Evolutionary conservation across 1,139 yeast species (phyloP).

Genomic region (Candida anutae): DNA sequence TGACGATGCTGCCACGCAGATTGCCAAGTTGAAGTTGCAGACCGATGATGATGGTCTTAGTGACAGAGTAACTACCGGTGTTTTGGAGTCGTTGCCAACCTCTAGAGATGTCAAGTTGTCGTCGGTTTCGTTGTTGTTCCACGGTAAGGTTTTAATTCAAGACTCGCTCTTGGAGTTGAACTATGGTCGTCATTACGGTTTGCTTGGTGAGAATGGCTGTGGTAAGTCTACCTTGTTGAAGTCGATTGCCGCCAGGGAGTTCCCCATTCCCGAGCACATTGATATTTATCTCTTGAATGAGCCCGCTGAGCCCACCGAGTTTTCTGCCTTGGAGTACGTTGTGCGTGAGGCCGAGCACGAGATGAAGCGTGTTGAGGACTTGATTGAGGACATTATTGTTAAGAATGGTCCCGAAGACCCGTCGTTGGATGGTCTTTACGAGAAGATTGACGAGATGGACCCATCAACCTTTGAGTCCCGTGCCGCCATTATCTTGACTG

Average conservation of each 20-base stretch:
- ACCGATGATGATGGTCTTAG: slow-evolving; percentile 89
- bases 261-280: slow-evolving; percentile 85
- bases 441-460: slow-evolving; percentile 93
- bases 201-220: slow-evolving; percentile 97
- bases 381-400: slow-evolving; percentile 83
- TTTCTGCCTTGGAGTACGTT: slow-evolving; percentile 90
- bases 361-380: slow-evolving; percentile 83
- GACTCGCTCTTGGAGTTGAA: slow-evolving; percentile 89
- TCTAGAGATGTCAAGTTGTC: slow-evolving; percentile 92
- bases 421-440: slow-evolving; percentile 79
- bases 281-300: slow-evolving; percentile 91
- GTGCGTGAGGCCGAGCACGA: slow-evolving; percentile 94
- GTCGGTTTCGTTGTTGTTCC: slow-evolving; percentile 87
- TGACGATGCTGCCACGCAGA: slow-evolving; percentile 64
- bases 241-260: slow-evolving; percentile 93
- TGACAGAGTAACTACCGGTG: slow-evolving; percentile 98
- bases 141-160: slow-evolving; percentile 93
- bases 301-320: slow-evolving; percentile 94
- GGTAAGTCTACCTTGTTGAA: slow-evolving; percentile 95
- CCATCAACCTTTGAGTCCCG: slow-evolving; percentile 93
- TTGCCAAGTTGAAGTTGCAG: slow-evolving; percentile 84
- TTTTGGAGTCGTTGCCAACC: slow-evolving; percentile 76
- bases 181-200: slow-evolving; percentile 94
- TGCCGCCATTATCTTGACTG: slow-evolving; percentile 91
- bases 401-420: slow-evolving; percentile 93